Evolutionary conservation across 2,329 filamentous ascomycete species (phyloP), one percentile per base, ranked within the genome.

Genomic region (Gyromitra esculenta): DNA sequence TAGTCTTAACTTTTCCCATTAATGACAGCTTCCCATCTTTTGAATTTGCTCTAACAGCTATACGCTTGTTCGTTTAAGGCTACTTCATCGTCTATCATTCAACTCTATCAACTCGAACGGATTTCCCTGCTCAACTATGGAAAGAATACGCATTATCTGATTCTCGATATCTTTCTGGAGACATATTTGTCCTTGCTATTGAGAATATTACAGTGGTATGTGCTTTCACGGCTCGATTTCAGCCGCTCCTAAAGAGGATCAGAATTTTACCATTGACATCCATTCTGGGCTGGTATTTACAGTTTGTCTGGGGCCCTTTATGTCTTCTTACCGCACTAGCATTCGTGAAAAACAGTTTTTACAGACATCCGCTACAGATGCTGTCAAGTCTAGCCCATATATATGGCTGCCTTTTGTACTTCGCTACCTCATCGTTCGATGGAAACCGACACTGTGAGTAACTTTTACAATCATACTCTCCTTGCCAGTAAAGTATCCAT

Each of bases 131-230:
- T 1, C 93, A 97, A 85, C 86, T 97, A 57, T 97, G 94, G 94
- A 97, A 97, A 82, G 94, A 97, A 84, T 97, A 97, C 82, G 88
- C 92, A 1, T 87, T 94, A 43, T 94, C 92, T 1, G 94, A 97
- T 84, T 96, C 93, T 70, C 88, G 94, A 56, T 97, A 97, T 82
- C 85, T 97, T 80, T 94, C 91, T 1, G 89, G 90, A 18, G 92
- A 96, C 82, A 87, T 91, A 0, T 94, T 97, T 81, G 93, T 96
- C 80, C 85, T 97, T n/a, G 94, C 92, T 83, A 91, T 97, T 83
- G 94, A 97, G 86, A 89, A 88, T 18, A 89, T 97, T 78, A 97
- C 94, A 0, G 90, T 90, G 54, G 91, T 94, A 84, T 81, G 89
- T 83, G 52, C 62, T 68, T 11, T 45, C 9, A 21, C 11, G n/a